Percentiles rank a stretch among this genome's conserved stretches.
phyloP scores from a whole-genome alignment of 352 stramenopile genomes.

The Phytophthora brassicae region DNA sequence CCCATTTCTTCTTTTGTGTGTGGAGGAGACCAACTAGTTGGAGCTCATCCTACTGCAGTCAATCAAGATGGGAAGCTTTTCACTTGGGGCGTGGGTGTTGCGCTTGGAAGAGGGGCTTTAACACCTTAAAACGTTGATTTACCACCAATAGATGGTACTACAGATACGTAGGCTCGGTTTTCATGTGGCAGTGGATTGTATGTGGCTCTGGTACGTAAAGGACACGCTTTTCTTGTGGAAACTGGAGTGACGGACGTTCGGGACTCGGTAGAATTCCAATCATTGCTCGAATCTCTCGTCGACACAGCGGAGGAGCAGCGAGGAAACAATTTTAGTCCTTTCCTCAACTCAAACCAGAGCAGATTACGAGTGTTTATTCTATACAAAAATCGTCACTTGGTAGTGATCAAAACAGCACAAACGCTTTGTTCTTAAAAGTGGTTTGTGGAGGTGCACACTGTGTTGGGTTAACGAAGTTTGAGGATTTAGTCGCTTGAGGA shows the following conservation, averaged over 20 bases:
- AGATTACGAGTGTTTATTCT: constrained; percentile 11
- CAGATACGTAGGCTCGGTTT: constrained; percentile 27
- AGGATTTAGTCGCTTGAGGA: constrained; percentile 77
- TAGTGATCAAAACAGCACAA: background rate
- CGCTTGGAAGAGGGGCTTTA: constrained; percentile 44
- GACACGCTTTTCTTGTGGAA: constrained; percentile 80
- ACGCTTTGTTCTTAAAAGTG: constrained; percentile 40
- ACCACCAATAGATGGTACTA: constrained; percentile 2
- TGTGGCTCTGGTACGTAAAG: constrained; percentile 54
- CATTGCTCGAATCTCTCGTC: constrained; percentile 39
- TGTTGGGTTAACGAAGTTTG: constrained; percentile 51
- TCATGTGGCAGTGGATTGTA: constrained; percentile 81
- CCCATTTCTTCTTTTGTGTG: too few relatives aligned
- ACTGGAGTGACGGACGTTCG: constrained; percentile 72
- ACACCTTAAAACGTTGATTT: constrained; percentile 40
- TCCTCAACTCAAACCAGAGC: constrained; percentile 46
- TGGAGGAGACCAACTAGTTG: constrained; percentile 54
- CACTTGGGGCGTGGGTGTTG: constrained; percentile 74
- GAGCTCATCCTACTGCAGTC: constrained; percentile 72
- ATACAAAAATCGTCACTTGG: background rate
- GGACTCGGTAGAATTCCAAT: constrained; percentile 66
- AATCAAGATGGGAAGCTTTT: constrained; percentile 57
- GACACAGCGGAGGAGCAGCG: constrained; percentile 28
- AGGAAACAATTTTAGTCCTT: constrained; percentile 65
- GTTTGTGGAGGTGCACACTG: constrained; percentile 82